phyloP scores from a whole-genome alignment of 352 stramenopile species.

The Blastocystis sp. region DNA sequence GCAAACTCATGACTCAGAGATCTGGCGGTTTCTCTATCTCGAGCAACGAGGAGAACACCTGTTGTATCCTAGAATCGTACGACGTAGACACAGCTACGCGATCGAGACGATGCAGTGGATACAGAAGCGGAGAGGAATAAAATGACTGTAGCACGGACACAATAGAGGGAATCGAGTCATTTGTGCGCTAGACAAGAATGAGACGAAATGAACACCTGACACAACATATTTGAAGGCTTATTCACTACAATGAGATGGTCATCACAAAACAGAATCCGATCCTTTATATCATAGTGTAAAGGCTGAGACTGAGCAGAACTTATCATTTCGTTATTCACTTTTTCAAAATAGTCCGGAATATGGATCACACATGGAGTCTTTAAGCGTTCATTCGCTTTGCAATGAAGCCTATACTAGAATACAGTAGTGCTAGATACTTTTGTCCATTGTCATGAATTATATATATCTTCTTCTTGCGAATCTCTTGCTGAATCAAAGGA shows the following conservation, averaged over 20 bases:
- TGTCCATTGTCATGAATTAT: background rate
- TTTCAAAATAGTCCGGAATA: conserved; percentile 20
- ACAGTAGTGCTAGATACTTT: background rate
- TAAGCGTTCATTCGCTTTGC: background rate
- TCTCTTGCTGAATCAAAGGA: conserved; percentile 18
- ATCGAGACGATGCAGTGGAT: conserved; percentile 19
- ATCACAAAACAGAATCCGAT: background rate
- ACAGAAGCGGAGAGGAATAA: background rate
- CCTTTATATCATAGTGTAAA: background rate
- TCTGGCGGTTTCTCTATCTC: conserved; percentile 25
- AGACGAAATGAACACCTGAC: background rate
- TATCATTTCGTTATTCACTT: background rate
- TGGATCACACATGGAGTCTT: background rate
- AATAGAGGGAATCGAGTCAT: background rate
- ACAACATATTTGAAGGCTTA: background rate
- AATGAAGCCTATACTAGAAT: background rate
- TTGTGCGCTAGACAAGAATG: background rate
- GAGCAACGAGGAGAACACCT: background rate
- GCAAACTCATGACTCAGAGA: background rate
- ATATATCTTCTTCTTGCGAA: conserved; percentile 3
- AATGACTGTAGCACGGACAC: background rate
- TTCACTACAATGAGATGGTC: conserved; percentile 19
- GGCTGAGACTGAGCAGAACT: background rate
- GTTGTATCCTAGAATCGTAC: background rate
- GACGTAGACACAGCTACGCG: background rate